Base-by-base conservation (phyloP, 1,284 basidiomycete genomes). In the Malassezia sympodialis region DNA sequence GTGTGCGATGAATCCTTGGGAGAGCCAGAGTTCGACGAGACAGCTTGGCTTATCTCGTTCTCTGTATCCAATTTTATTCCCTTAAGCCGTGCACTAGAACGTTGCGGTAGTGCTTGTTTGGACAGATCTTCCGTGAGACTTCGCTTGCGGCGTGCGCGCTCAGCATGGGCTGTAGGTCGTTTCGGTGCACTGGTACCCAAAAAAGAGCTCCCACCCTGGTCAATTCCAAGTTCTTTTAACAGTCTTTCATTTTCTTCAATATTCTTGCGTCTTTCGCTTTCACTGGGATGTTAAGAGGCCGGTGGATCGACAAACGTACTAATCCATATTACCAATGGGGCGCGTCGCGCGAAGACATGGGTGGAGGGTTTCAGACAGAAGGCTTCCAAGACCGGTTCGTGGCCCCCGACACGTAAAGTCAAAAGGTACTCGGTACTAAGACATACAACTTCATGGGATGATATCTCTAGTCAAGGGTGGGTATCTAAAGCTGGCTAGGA, bases 191-290 rank as follows among this genome's bases (percentile, higher is more conserved):
- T 53, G 1, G 52, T 46, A 11, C 64, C 67, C 21, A 63, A 55
- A 10, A 54, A 43, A 31, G 57, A 41, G 4, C 61, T 59, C 14
- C 61, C 58, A 6, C 68, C 67, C 8, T 60, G 61, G 28, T 60
- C 56, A 35, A 73, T 58, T 26, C 67, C 63, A 10, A 73, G 60
- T 52, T 69, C 68, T 19, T 63, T 61, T 53, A 73, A 61, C 28
- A 73, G 60, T 4, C 56, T 43, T 45, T 69, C 63, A 65, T 73
- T 73, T 28, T 66, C 60, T n/a, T 55, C 60, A 53, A 73, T 73
- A 53, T 73, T 73, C 32, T 54, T 62, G 37, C 67, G 66, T 14
- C 70, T 58, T 45, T 71, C 63, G 30, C 60, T 50, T 63, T 73
- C 70, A 52, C 62, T 65, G 54, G 19, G 8, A 26, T 41, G 40